phyloP scores from a whole-genome alignment of 768 basidiomycete genomes.

The Amanita rimosa region DNA sequence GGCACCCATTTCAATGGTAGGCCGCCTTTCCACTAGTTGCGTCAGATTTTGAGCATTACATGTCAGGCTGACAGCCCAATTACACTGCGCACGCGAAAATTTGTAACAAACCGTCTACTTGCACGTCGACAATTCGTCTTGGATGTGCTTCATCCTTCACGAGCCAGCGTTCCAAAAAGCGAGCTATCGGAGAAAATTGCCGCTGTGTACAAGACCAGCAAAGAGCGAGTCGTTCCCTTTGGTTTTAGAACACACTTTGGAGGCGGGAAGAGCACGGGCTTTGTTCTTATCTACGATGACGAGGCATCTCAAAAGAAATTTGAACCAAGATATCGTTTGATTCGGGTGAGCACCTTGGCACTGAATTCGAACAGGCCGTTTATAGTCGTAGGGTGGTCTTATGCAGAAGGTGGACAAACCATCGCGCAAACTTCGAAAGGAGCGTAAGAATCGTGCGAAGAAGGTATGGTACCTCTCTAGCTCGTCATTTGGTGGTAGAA shows the following conservation, averaged over 20 bases:
- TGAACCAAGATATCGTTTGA: slow-evolving; percentile 91
- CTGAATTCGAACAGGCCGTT: not conserved
- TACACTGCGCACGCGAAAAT: slow-evolving; percentile 97
- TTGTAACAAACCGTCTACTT: slow-evolving; percentile 97
- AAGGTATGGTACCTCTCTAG: slow-evolving; percentile 44
- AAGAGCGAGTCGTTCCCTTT: slow-evolving; percentile 84
- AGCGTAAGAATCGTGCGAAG: slow-evolving; percentile 99
- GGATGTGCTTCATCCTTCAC: slow-evolving; percentile 91
- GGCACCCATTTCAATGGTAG: slow-evolving; percentile 22
- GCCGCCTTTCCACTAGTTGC: slow-evolving; percentile 7
- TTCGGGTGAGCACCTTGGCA: slow-evolving; percentile 60
- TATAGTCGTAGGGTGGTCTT: slow-evolving; percentile 46
- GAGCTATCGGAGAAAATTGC: slow-evolving; percentile 93
- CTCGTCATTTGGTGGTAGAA: slow-evolving; percentile 6
- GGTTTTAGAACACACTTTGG: slow-evolving; percentile 95
- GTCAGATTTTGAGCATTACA: slow-evolving; percentile 9
- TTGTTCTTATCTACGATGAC: slow-evolving; percentile 95
- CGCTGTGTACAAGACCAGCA: slow-evolving; percentile 85
- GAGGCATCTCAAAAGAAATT: slow-evolving; percentile 93
- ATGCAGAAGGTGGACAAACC: slow-evolving; percentile 74
- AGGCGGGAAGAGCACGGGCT: slow-evolving; percentile 96
- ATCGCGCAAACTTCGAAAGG: slow-evolving; percentile 96
- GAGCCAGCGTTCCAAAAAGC: slow-evolving; percentile 85
- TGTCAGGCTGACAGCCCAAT: slow-evolving; percentile 71
- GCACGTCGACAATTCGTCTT: slow-evolving; percentile 94